Conservation (phyloP, 441 rosid species). For the Biscutella laevigata region DNA sequence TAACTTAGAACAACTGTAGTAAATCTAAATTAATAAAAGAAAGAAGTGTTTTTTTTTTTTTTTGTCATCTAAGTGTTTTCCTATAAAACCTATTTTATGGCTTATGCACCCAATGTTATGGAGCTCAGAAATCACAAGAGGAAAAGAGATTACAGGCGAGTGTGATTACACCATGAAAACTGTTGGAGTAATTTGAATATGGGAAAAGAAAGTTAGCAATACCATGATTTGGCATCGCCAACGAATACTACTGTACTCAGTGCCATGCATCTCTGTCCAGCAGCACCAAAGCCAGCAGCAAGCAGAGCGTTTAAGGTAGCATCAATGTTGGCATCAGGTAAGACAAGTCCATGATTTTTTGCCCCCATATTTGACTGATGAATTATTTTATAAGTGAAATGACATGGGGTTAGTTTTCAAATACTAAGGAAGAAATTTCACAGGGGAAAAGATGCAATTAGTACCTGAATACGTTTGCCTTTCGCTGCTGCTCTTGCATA, state of each 20-base stretch:
- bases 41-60: no score
- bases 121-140: not conserved
- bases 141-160: not conserved
- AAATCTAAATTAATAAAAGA: not conserved
- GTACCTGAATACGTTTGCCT: conserved; percentile 92
- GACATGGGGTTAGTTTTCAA: not conserved
- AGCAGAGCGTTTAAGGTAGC: conserved; percentile 71
- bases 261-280: conserved; percentile 98
- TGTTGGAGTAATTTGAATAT: not conserved
- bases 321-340: conserved; percentile 75
- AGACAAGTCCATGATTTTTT: conserved; percentile 79
- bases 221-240: conserved; percentile 69
- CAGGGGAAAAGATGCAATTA: conserved; percentile 1
- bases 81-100: not conserved
- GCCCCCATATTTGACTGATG: conserved; percentile 94
- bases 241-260: conserved; percentile 86
- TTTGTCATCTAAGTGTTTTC: no score
- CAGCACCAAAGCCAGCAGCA: conserved; percentile 98
- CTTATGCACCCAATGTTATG: not conserved
- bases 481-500: conserved; percentile 79
- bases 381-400: not conserved
- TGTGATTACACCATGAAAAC: not conserved
- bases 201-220: conserved; percentile 10
- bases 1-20: not conserved
- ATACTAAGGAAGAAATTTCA: not conserved